Percentiles rank a stretch among this genome's conserved stretches.
phyloP scores from a whole-genome alignment of 164 flowering plant species.

The Berberis thunbergii region DNA sequence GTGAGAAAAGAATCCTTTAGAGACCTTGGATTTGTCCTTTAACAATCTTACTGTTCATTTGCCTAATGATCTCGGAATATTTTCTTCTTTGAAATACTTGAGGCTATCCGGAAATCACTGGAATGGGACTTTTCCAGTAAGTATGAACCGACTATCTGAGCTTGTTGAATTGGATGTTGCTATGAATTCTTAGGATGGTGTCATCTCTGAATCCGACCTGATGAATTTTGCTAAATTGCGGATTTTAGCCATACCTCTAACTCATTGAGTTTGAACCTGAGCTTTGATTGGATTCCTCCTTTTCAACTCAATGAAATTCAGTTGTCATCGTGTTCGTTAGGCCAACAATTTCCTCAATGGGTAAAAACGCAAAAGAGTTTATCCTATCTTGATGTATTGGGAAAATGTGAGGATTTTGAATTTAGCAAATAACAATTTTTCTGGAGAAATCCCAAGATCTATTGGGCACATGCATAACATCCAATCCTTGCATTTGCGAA shows the following conservation, averaged over 20 bases:
- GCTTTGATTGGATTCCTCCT: neutral
- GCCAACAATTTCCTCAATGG: slow-evolving; percentile 1
- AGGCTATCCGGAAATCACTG: neutral
- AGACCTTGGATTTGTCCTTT: neutral
- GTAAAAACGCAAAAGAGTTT: neutral
- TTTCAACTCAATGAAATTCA: neutral
- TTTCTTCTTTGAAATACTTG: neutral
- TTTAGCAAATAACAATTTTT: slow-evolving; percentile 1
- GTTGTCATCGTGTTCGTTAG: neutral
- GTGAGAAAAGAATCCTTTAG: neutral
- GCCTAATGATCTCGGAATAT: neutral
- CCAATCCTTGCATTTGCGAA: neutral
- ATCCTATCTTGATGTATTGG: neutral
- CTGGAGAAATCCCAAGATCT: no score
- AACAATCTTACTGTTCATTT: slow-evolving; percentile 1
- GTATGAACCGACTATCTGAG: neutral
- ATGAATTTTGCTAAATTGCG: neutral
- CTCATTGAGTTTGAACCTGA: neutral
- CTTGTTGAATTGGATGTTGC: slow-evolving; percentile 1
- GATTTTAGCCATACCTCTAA: neutral
- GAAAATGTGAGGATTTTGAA: neutral
- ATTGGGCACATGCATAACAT: neutral
- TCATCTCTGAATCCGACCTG: slow-evolving; percentile 8
- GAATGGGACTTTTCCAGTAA: neutral
- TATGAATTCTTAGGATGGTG: neutral